phyloP scores from a whole-genome alignment of 495 filamentous ascomycete genomes.

The Neurospora sp. region DNA sequence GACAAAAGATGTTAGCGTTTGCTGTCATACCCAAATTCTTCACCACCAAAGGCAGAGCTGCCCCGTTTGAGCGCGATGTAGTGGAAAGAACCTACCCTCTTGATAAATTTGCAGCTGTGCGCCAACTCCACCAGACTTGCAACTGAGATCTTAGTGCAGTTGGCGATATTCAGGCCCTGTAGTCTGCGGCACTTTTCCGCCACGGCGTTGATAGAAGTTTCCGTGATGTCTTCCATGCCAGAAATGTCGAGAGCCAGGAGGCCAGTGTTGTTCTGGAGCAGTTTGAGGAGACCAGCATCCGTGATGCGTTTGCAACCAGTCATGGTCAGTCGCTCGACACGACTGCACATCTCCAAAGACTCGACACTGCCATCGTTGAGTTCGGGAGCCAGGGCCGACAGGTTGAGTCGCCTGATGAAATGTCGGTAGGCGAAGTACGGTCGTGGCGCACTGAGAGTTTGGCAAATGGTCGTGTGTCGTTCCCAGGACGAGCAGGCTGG shows the following conservation, averaged over 20 bases:
- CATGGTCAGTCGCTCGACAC: constrained; percentile 86
- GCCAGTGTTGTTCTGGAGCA: constrained; percentile 69
- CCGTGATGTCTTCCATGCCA: constrained; percentile 66
- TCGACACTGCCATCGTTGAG: constrained; percentile 86
- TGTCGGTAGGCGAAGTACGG: constrained; percentile 79
- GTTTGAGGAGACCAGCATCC: constrained; percentile 67
- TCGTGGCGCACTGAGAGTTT: constrained; percentile 54
- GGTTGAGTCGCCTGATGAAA: constrained; percentile 82
- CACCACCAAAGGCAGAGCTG: neutral
- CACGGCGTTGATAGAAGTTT: constrained; percentile 69
- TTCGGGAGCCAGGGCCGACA: constrained; percentile 62
- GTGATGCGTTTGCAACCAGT: constrained; percentile 82
- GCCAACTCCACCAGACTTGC: constrained; percentile 76
- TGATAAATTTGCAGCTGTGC: constrained; percentile 72
- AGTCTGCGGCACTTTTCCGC: constrained; percentile 71
- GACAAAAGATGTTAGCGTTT: constrained; percentile 15
- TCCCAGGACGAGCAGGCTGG: constrained; percentile 80
- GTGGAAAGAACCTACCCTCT: constrained; percentile 52
- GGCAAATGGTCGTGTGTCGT: constrained; percentile 66
- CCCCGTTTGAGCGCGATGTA: neutral
- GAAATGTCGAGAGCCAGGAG: constrained; percentile 90
- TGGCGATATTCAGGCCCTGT: constrained; percentile 89
- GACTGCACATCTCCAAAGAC: constrained; percentile 74
- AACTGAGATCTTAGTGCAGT: constrained; percentile 75
- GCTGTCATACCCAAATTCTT: neutral